These are phyloP conservation scores for Kalanchoe fedtschenkoi DNA, from an alignment of 164 flowering plant species.

Conservation along the genomic window DNA sequence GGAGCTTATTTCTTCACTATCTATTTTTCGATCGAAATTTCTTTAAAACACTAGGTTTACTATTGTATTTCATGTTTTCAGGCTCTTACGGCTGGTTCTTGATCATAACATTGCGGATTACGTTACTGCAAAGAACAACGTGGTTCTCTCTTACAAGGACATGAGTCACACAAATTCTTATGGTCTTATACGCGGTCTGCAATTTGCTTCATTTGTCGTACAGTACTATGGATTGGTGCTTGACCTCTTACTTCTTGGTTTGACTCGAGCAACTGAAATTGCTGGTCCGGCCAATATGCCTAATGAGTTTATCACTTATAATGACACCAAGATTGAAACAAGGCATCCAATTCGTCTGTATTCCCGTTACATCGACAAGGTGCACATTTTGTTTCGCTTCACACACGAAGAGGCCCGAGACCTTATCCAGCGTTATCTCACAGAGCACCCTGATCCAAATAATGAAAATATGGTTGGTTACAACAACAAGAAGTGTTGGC, in stretches of 20 bases:
- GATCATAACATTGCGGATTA: conserved; percentile 99
- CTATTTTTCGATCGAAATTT: not conserved
- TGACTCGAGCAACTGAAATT: conserved; percentile 98
- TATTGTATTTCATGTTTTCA: conserved; percentile 13
- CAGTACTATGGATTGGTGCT: conserved; percentile 96
- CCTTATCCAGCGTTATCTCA: conserved; percentile 94
- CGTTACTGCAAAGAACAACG: conserved; percentile 98
- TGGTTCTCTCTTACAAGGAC: conserved; percentile 94
- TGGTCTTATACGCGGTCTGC: conserved; percentile 97
- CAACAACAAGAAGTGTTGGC: conserved; percentile 99
- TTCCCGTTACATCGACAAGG: conserved; percentile 89
- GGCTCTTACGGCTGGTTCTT: conserved; percentile 92
- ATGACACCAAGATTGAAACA: conserved; percentile 90
- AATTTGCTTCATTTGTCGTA: conserved; percentile 98
- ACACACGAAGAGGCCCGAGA: conserved; percentile 99
- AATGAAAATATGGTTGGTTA: conserved; percentile 99
- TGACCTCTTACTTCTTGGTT: conserved; percentile 89
- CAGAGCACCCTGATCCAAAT: conserved; percentile 99
- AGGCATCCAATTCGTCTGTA: conserved; percentile 90
- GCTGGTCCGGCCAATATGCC: conserved; percentile 99
- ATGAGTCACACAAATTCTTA: conserved; percentile 99
- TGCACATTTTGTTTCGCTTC: conserved; percentile 91
- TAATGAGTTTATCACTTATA: conserved; percentile 87
- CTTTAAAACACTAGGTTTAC: not conserved
- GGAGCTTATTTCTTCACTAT: too few species aligned